Percentiles rank a stretch among this genome's conserved stretches.
Conservation (phyloP, 2,329 filamentous ascomycete genomes). For the Clonostachys solani region DNA sequence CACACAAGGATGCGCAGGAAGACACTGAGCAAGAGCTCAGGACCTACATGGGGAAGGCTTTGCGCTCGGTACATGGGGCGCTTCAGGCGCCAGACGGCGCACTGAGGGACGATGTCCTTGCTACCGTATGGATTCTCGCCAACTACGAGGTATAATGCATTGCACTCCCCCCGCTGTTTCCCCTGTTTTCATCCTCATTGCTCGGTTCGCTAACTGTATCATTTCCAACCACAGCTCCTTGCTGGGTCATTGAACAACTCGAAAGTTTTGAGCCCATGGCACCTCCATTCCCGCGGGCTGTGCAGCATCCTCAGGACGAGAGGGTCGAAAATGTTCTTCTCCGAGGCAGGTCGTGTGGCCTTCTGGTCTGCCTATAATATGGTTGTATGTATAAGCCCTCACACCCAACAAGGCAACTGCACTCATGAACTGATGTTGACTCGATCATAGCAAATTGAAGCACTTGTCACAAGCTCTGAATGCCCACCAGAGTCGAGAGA, state of each 20-base stretch:
- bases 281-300: slow-evolving; percentile 27
- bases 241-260: slow-evolving; percentile 24
- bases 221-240: slow-evolving; percentile 6
- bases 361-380: slow-evolving; percentile 34
- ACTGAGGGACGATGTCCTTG: slow-evolving; percentile 26
- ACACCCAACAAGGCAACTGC: neutral
- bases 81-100: slow-evolving; percentile 19
- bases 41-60: slow-evolving; percentile 26
- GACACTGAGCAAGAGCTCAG: slow-evolving; percentile 24
- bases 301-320: slow-evolving; percentile 28
- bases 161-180: too few species aligned
- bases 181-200: too few species aligned
- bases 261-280: slow-evolving; percentile 23
- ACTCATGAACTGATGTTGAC: too few species aligned
- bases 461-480: slow-evolving; percentile 19
- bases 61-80: slow-evolving; percentile 30
- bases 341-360: slow-evolving; percentile 14
- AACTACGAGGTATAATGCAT: slow-evolving; percentile 27
- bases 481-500: slow-evolving; percentile 27
- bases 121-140: slow-evolving; percentile 31
- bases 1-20: slow-evolving; percentile 12
- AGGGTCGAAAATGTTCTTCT: slow-evolving; percentile 17
- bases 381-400: slow-evolving; percentile 19
- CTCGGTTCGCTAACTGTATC: too few species aligned
- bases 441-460: slow-evolving; percentile 28